Percentiles rank a stretch among this genome's conserved stretches.
These are phyloP conservation scores for Auriscalpium orientale DNA, from an alignment of 768 basidiomycete species.

Conservation along the genomic window DNA sequence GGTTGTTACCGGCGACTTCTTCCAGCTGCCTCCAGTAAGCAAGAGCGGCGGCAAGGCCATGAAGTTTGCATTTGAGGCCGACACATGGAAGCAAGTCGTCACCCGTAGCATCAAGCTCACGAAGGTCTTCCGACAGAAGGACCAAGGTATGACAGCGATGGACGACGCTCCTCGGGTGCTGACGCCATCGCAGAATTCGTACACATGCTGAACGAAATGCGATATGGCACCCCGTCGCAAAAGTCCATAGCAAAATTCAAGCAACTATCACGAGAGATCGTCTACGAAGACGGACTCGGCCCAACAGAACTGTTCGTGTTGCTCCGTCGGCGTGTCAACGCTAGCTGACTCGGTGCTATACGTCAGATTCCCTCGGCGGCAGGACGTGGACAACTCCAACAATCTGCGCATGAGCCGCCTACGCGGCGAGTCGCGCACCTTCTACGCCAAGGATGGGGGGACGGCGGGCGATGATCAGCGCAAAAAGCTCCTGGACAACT, in stretches of 20 bases:
- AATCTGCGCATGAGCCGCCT: conserved; percentile 55
- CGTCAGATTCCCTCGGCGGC: conserved; percentile 78
- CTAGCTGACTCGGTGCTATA: neutral
- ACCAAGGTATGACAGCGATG: conserved; percentile 53
- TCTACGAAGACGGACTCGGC: conserved; percentile 73
- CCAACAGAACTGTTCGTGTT: conserved; percentile 80
- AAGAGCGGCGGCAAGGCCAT: conserved; percentile 44
- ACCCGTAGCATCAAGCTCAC: conserved; percentile 85
- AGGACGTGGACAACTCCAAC: conserved; percentile 89
- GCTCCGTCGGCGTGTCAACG: neutral
- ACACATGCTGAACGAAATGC: conserved; percentile 97
- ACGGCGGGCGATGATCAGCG: conserved; percentile 43
- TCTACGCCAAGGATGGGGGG: conserved; percentile 58
- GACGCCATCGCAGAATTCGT: conserved; percentile 59
- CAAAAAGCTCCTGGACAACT: conserved; percentile 77
- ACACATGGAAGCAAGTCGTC: conserved; percentile 66
- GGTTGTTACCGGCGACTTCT: conserved; percentile 94
- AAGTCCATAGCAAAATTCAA: conserved; percentile 67
- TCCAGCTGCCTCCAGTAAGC: conserved; percentile 90
- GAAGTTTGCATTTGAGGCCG: conserved; percentile 91
- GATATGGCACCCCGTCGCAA: conserved; percentile 67
- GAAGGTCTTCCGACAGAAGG: conserved; percentile 91
- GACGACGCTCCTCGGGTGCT: conserved; percentile 2
- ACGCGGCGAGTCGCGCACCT: conserved; percentile 44
- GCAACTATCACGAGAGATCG: conserved; percentile 58